Base-by-base conservation (phyloP, 257 asterid genomes). In the Ligustrum vulgare region DNA sequence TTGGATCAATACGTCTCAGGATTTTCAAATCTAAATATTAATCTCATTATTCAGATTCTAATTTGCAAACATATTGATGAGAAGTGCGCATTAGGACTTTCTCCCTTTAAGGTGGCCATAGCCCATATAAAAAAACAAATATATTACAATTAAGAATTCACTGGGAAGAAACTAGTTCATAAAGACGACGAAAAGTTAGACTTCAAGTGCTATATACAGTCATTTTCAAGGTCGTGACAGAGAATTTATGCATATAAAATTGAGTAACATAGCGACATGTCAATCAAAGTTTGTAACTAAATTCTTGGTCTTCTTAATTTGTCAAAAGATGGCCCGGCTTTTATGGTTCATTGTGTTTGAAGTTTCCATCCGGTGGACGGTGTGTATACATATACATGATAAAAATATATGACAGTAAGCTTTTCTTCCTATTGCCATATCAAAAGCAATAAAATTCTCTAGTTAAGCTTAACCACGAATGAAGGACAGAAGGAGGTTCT, bases 261-360 rank as follows among this genome's bases (percentile, higher is more conserved):
- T 15, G 62, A 51, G 1, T 51, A 51, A 18, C 20, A 15, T 3
- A 35, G 66, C 12, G 56, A 68, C 70, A 18, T 8, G 11, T 6
- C 22, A 7, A n/a, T 56, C 31, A 56, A 2, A 56, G 4, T 20
- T 18, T 7, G 5, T 0, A n/a, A 41, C 54, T 32, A 31, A 51
- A 54, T 72, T 33, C 11, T 12, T 28, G 25, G 43, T 73, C 28
- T 20, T 56, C 58, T 4, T 67, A 13, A 51, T 37, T 39, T 34
- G 78, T 80, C 84, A 76, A 76, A 80, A 76, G 80, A 76, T 32
- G 31, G 37, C 80, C 83, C 70, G 69, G 49, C 37, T 56, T 80
- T 80, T 60, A 20, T 43, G 72, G 25, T 8, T 62, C 43, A 43
- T 22, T 22, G 79, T 70, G 67, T 75, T 80, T 71, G 80, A 80